These are phyloP conservation scores for Candida stauntonica DNA, from an alignment of 805 yeast species.

Conservation along the genomic window DNA sequence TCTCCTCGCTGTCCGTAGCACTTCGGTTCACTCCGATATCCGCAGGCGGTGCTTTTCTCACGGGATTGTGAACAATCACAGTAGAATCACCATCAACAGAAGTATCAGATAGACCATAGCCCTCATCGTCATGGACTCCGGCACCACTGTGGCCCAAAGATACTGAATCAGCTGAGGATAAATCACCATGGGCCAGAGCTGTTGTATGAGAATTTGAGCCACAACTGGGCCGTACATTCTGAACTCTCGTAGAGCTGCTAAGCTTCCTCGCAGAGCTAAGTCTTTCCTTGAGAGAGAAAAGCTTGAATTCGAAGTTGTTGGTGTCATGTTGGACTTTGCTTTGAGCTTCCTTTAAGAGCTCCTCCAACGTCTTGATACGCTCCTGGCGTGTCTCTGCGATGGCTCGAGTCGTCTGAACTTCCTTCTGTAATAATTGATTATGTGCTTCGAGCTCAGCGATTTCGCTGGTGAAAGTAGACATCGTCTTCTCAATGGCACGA, in stretches of 20 bases:
- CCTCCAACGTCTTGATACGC: slow-evolving; percentile 52
- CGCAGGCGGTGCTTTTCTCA: too few relatives aligned
- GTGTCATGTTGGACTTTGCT: slow-evolving; percentile 1
- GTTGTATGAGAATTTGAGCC: too few relatives aligned
- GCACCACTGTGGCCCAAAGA: too few relatives aligned
- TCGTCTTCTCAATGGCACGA: slow-evolving; percentile 50
- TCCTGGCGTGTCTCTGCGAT: slow-evolving; percentile 54
- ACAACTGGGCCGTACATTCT: too few relatives aligned
- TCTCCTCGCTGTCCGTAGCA: slow-evolving; percentile 5
- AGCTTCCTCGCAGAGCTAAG: slow-evolving; percentile 29
- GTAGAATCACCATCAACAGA: not conserved
- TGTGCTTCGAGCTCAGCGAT: slow-evolving; percentile 60
- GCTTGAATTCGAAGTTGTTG: slow-evolving; percentile 11
- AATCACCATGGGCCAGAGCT: too few relatives aligned
- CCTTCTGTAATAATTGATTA: slow-evolving; percentile 52
- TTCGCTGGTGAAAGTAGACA: slow-evolving; percentile 53
- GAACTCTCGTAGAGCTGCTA: too few relatives aligned
- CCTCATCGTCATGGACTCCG: not conserved
- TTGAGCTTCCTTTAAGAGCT: slow-evolving; percentile 42
- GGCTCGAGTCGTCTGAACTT: slow-evolving; percentile 49
- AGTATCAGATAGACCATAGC: not conserved
- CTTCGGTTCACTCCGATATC: too few relatives aligned
- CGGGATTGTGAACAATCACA: too few relatives aligned
- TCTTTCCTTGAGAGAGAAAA: slow-evolving; percentile 19
- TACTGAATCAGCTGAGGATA: too few relatives aligned